phyloP scores from a whole-genome alignment of 805 yeast genomes.

The Alloascoidea hylecoeti region DNA sequence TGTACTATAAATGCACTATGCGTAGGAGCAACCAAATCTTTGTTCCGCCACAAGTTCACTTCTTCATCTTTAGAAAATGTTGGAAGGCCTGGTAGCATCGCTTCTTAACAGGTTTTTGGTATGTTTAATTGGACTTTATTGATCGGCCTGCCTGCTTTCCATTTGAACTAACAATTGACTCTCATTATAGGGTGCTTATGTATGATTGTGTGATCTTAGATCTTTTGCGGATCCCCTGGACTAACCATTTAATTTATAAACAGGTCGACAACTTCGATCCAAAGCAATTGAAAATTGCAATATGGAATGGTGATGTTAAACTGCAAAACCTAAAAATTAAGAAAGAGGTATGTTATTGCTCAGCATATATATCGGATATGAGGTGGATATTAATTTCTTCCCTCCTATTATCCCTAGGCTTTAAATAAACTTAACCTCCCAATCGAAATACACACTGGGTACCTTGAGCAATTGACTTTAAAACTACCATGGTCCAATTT shows the following conservation, averaged over 20 bases:
- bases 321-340: conserved; percentile 63
- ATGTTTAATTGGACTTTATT: conserved; percentile 8
- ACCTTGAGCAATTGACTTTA: conserved; percentile 74
- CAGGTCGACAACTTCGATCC: conserved; percentile 95
- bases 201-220: conserved; percentile 6
- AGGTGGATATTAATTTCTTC: neutral
- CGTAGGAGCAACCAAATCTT: too few relatives aligned
- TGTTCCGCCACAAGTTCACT: too few relatives aligned
- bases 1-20: too few relatives aligned
- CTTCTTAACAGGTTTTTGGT: conserved; percentile 24
- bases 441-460: conserved; percentile 77
- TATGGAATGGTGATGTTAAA: conserved; percentile 96
- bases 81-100: conserved; percentile 28
- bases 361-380: neutral
- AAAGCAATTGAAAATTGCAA: conserved; percentile 86
- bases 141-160: conserved; percentile 2
- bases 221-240: conserved; percentile 1
- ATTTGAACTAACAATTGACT: neutral
- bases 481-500: conserved; percentile 96
- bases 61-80: too few relatives aligned
- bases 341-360: conserved; percentile 35
- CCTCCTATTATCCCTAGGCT: conserved; percentile 24
- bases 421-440: conserved; percentile 80
- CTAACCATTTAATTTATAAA: conserved; percentile 10
- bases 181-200: conserved; percentile 19